Evolutionary conservation across 495 filamentous ascomycete genomes (phyloP).

Genomic region (Cryomyces minteri): DNA sequence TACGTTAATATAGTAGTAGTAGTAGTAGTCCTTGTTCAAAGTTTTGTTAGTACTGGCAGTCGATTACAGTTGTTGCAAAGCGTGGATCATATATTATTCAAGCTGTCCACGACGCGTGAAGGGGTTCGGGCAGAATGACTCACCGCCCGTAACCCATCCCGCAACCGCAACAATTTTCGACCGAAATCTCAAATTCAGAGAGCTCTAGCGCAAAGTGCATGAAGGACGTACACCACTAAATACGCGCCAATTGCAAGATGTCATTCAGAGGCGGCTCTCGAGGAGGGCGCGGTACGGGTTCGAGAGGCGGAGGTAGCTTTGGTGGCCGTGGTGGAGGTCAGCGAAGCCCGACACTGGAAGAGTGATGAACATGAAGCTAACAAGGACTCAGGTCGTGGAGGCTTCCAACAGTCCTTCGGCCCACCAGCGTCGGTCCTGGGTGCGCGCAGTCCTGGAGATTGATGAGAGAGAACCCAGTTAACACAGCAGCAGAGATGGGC

Average conservation of each 20-base stretch:
- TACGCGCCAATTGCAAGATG: constrained; percentile 9
- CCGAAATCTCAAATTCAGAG: no score
- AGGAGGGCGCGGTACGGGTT: constrained; percentile 16
- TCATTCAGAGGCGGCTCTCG: constrained; percentile 16
- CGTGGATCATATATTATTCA: no score
- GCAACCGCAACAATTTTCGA: no score
- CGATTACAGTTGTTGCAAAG: no score
- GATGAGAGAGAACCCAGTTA: constrained; percentile 11
- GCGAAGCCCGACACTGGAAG: not conserved
- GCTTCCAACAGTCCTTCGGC: constrained; percentile 43
- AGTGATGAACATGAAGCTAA: constrained; percentile 2
- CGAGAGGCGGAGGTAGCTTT: constrained; percentile 13
- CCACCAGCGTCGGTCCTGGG: constrained; percentile 49
- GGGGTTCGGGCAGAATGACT: no score
- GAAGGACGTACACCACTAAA: not conserved
- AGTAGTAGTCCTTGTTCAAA: no score
- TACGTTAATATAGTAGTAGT: no score
- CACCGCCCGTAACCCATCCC: no score
- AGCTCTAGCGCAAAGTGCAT: no score
- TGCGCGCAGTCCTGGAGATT: constrained; percentile 16
- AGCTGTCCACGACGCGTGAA: no score
- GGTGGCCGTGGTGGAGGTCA: constrained; percentile 17
- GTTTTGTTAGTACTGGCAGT: no score
- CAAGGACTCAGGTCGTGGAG: constrained; percentile 32
- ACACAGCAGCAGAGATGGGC: constrained; percentile 50